Base-by-base conservation (phyloP, 345 rosid species). In the Fremontodendron californicum region DNA sequence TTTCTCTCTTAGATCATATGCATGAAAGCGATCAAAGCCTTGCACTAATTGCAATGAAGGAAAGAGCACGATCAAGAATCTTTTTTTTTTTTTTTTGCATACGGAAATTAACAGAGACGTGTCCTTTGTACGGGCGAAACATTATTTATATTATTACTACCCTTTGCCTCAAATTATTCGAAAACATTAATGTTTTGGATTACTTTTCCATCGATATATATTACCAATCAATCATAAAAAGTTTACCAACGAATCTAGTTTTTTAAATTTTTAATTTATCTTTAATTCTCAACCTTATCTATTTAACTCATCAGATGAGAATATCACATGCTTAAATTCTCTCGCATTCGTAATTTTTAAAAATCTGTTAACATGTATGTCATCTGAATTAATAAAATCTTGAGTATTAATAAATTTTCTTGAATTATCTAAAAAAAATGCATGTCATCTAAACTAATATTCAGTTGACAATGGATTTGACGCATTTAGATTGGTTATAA, bases 101-200 rank as follows among this genome's bases (percentile, higher is more conserved):
- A 86, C 82, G 84, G 83, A 82, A 75, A 33, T 33, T 33, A 62
- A 33, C 18, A 18, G 42, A 6, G 80, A 75, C 21, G 43, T 66
- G 45, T 75, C 79, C 77, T 62, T 73, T 75, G 81, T 83, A 85
- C 88, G 85, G 84, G 62, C 1, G 37, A 48, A 19, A 2, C 65
- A 13, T 60, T 33, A 33, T 23, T 9, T 3, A 4, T 13, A 0
- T 12, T 25, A 13, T 13, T 60, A n/a, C n/a, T n/a, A n/a, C 12
- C 16, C 2, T 23, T 58, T 33, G 63, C 16, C 6, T 60, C 64
- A 60, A 60, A 25, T 11, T 60, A 60, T 60, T 60, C 33, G 8
- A 13, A 61, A 15, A 6, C 40, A 31, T 61, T 61, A 31, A 29
- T 15, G 6, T 29, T 60, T 11, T 60, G 64, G 35, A 60, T 60